Evolutionary conservation across 1,139 yeast genomes (phyloP).

Genomic region (Pichia sp.): DNA sequence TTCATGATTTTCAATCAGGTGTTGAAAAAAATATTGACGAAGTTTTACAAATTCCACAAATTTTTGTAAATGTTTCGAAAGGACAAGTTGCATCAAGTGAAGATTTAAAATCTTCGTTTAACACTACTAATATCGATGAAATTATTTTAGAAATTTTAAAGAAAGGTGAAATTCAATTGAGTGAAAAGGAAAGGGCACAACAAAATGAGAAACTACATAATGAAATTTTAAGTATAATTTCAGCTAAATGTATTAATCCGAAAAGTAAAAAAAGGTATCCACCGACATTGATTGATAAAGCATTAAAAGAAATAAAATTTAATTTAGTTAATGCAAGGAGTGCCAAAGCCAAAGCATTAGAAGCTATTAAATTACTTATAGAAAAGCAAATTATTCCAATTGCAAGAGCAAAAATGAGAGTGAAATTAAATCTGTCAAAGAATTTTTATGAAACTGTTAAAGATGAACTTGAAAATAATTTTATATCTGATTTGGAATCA

Average conservation of each 20-base stretch:
- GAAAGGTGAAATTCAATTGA: constrained; percentile 90
- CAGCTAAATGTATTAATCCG: constrained; percentile 91
- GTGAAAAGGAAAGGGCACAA: constrained; percentile 88
- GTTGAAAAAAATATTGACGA: constrained; percentile 93
- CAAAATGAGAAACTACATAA: constrained; percentile 47
- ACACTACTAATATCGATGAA: constrained; percentile 65
- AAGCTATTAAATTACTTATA: constrained; percentile 76
- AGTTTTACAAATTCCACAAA: constrained; percentile 93
- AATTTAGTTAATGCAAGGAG: constrained; percentile 60
- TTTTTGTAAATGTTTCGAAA: constrained; percentile 85
- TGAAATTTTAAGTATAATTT: constrained; percentile 76
- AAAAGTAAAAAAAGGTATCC: constrained; percentile 86
- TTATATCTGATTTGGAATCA: constrained; percentile 25
- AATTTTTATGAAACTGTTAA: constrained; percentile 31
- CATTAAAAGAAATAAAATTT: constrained; percentile 71
- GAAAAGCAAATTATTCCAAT: constrained; percentile 83
- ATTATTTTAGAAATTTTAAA: constrained; percentile 75
- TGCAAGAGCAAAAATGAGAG: constrained; percentile 90
- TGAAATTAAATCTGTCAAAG: constrained; percentile 48
- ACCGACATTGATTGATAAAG: constrained; percentile 88
- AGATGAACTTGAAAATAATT: constrained; percentile 14
- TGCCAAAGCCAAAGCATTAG: constrained; percentile 86
- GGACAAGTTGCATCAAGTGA: constrained; percentile 92
- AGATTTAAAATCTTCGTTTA: constrained; percentile 69
- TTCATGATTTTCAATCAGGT: constrained; percentile 88